Conservation (phyloP, 805 yeast species). For the Lachancea sp. region DNA sequence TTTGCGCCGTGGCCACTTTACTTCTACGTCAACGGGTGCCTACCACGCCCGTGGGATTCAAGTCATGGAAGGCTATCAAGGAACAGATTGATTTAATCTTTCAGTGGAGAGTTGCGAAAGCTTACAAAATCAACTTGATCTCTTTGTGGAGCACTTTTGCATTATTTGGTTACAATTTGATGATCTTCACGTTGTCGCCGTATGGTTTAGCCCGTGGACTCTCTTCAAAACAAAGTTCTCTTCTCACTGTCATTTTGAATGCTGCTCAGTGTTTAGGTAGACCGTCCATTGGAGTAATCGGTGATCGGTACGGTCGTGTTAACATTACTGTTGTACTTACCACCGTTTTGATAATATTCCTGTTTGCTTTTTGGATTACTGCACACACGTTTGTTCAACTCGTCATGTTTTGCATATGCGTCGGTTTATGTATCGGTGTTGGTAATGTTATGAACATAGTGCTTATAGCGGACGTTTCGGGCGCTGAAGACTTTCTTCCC, state of each 20-base stretch:
- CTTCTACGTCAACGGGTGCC: constrained; percentile 43
- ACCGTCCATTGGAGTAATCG: constrained; percentile 40
- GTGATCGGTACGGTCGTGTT: constrained; percentile 42
- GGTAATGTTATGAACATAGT: constrained; percentile 39
- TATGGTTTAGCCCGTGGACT: constrained; percentile 45
- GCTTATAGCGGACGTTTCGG: constrained; percentile 38
- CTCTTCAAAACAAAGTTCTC: constrained; percentile 38
- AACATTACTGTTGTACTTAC: constrained; percentile 39
- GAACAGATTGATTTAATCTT: constrained; percentile 34
- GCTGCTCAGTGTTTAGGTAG: constrained; percentile 45
- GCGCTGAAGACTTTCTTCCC: constrained; percentile 33
- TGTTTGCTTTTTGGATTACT: constrained; percentile 46
- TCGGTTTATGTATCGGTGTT: constrained; percentile 44
- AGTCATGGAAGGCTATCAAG: constrained; percentile 23
- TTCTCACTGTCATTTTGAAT: constrained; percentile 40
- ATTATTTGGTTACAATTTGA: constrained; percentile 38
- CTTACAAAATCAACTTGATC: constrained; percentile 31
- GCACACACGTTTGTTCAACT: constrained; percentile 37
- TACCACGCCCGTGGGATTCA: constrained; percentile 25
- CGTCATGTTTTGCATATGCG: constrained; percentile 37
- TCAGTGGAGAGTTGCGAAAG: constrained; percentile 26
- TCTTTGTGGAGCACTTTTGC: constrained; percentile 35
- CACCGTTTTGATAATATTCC: constrained; percentile 32
- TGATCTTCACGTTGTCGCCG: constrained; percentile 42
- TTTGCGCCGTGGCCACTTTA: constrained; percentile 35